Evolutionary conservation across 2,329 filamentous ascomycete genomes (phyloP), one percentile per base, ranked within the genome.

Genomic region (Trematosphaeria pertusa): DNA sequence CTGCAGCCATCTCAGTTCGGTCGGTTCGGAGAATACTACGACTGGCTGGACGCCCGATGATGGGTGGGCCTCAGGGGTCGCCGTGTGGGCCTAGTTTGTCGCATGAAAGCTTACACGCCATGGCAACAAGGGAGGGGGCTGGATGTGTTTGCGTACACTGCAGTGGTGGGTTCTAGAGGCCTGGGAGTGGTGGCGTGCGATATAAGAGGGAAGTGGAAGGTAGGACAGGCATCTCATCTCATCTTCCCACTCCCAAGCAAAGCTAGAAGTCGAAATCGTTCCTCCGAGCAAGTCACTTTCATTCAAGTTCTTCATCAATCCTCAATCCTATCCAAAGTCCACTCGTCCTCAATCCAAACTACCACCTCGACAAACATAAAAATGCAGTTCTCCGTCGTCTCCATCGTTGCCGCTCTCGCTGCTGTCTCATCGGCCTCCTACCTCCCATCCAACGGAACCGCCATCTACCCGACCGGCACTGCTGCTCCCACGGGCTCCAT

Each of bases 381-480:
- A 18, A 68, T 69, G 65, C 65, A 67, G 49, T 65, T 69, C 62
- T 61, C 65, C 47, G 39, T 61, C 54, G 28, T 64, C 52, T 37
- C 58, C 52, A 21, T 64, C 43, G 43, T 58, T 44, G 52, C 59
- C 43, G 56, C 59, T 32, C 54, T 65, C 41, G 59, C 64, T 42
- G 63, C 63, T 48, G 62, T 61, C 38, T 50, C 61, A 18, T 54
- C 62, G 17, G 65, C 66, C 34, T 43, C 52, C 14, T 62, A 59
- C 50, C 39, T 54, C 46, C 46, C 58, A 31, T 30, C 37, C 48
- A 66, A 68, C 59, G 56, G 50, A 28, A 67, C 65, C 17, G 49
- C 54, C 21, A 31, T 40, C 18, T 59, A 60, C 56, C 64, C 65
- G 11, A 56, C 58, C 4, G 61, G 59, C 33, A 65, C 66, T 8